Evolutionary conservation across 371 early-diverging fungal genomes (phyloP).

Genomic region (Thermomucor indicae-seudaticae): DNA sequence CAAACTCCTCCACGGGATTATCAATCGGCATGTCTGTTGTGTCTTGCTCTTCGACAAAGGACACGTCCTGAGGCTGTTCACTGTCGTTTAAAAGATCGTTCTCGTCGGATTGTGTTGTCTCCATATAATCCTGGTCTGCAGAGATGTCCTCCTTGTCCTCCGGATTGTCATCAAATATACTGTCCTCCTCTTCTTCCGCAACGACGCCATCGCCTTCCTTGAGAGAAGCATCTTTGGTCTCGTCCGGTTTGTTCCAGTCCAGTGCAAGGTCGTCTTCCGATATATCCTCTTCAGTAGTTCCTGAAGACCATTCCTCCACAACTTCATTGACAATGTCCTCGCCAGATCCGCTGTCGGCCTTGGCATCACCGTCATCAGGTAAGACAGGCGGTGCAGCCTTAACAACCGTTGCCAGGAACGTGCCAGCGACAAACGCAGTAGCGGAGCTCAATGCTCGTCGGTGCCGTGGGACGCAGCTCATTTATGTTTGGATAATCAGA

Average conservation of each 20-base stretch:
- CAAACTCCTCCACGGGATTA: not conserved
- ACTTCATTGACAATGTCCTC: slow-evolving; percentile 6
- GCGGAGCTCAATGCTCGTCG: too few species aligned
- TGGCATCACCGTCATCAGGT: not conserved
- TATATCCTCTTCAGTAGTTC: not conserved
- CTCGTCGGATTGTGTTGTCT: not conserved
- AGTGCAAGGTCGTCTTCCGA: not conserved
- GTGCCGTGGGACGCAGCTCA: too few species aligned
- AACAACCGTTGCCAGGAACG: not conserved
- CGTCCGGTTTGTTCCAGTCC: not conserved
- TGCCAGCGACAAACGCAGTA: too few species aligned
- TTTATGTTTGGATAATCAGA: too few species aligned
- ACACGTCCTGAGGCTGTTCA: not conserved
- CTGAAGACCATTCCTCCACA: slow-evolving; percentile 7
- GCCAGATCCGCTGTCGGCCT: not conserved
- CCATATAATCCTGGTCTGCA: not conserved
- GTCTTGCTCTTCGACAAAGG: not conserved
- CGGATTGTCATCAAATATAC: not conserved
- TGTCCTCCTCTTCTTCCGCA: not conserved
- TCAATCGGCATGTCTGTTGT: not conserved
- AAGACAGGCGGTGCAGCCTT: not conserved
- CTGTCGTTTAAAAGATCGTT: not conserved
- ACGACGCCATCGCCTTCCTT: not conserved
- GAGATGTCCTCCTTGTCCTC: not conserved
- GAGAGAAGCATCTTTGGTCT: slow-evolving; percentile 1